phyloP scores from a whole-genome alignment of 495 filamentous ascomycete genomes.

The Penicillium turbatum region DNA sequence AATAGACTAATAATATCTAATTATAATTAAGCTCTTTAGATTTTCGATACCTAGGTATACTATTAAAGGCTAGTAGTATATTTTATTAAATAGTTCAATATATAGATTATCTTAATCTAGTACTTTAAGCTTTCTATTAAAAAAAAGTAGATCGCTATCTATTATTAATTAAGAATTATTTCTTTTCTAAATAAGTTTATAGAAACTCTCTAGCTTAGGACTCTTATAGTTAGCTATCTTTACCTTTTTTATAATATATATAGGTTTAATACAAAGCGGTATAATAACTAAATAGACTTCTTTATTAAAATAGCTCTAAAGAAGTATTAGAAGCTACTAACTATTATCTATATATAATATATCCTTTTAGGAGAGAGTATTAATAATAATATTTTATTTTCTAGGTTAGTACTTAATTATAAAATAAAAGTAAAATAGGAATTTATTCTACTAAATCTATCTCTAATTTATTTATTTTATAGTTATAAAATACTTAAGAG shows the following conservation, averaged over 20 bases:
- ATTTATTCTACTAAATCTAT: no score
- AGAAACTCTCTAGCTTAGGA: background rate
- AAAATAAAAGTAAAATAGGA: slow-evolving; percentile 25
- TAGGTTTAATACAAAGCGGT: background rate
- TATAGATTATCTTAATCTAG: background rate
- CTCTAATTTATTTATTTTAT: no score
- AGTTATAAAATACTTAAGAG: no score
- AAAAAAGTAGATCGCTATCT: background rate
- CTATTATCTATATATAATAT: no score
- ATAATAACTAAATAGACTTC: no score
- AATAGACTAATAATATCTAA: slow-evolving; percentile 1
- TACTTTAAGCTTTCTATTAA: background rate
- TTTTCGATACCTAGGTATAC: slow-evolving; percentile 4
- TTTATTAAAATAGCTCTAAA: no score
- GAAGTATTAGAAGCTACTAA: no score
- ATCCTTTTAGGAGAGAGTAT: background rate
- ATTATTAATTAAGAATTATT: no score
- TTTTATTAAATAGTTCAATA: slow-evolving; percentile 4
- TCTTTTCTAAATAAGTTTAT: background rate
- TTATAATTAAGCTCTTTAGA: background rate
- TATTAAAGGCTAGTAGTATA: slow-evolving; percentile 3
- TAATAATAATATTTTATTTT: slow-evolving; percentile 3
- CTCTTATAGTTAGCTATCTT: background rate
- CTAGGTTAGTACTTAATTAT: slow-evolving; percentile 23
- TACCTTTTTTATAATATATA: background rate